Base-by-base conservation (phyloP, 2,329 filamentous ascomycete species). In the Penicillium sp. region DNA sequence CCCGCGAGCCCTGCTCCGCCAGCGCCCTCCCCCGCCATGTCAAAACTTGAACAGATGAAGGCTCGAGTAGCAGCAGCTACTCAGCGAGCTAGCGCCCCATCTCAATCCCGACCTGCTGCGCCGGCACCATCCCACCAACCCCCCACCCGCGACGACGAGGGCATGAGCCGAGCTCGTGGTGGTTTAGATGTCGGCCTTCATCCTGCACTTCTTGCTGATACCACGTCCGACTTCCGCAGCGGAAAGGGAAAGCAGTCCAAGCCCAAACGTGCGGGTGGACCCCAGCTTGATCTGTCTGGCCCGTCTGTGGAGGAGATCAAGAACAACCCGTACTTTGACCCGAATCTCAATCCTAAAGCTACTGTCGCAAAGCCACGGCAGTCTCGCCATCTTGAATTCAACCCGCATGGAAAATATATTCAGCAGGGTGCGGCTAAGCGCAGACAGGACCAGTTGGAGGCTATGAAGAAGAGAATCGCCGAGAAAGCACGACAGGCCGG, bases 341-440 rank as follows among this genome's bases (percentile, higher is more conserved):
- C 88, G 7, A 87, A 77, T 60, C 73, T 86, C 11, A 81, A 83
- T n/a, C 77, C 81, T 4, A 85, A 88, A 52, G 80, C 81, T 60
- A 77, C 78, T 50, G 67, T 75, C 58, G 79, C 72, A 66, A 89
- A 88, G 64, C 79, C 82, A 36, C 83, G 92, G 47, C 82, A 89
- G 59, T 83, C 90, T 10, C 86, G 90, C 55, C 86, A 90, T 60
- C 81, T 99, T 16, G 78, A 91, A 11, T 97, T 99, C 79, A 96
- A 97, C 66, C 87, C 92, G 64, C 95, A 96, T 72, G 94, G 94
- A 49, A 97, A 97, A 81, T 97, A 96, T 68, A 96, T 97, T 56
- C 88, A 92, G 60, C 93, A 97, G 75, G 94, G 90, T 7, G 93
- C 90, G 71, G 92, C 92, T 53, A 78, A 97, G 48, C 87, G 94